Conservation (phyloP, 352 stramenopile species). For the Hyaloperonospora brassicae region DNA sequence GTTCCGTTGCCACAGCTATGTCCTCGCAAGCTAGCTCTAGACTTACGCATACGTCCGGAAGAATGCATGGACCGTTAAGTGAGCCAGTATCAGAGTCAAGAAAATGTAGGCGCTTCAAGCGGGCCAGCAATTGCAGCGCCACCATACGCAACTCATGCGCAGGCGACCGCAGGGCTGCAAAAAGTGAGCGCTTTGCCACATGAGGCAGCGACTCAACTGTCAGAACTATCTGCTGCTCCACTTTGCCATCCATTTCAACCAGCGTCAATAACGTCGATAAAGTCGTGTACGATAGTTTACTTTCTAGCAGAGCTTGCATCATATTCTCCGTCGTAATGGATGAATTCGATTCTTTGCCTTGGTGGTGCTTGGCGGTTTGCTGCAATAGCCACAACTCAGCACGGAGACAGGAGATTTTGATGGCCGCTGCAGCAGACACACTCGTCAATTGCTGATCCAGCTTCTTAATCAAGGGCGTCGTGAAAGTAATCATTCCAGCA, state of each 20-base stretch:
- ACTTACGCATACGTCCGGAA: slow-evolving; percentile 55
- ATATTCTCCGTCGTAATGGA: slow-evolving; percentile 26
- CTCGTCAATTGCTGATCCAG: slow-evolving; percentile 23
- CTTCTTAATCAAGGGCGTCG: slow-evolving; percentile 30
- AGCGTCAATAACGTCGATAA: slow-evolving; percentile 54
- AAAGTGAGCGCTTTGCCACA: slow-evolving; percentile 30
- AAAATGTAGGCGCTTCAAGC: slow-evolving; percentile 45
- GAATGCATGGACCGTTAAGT: slow-evolving; percentile 54
- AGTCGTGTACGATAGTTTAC: slow-evolving; percentile 47
- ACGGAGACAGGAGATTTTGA: slow-evolving; percentile 28
- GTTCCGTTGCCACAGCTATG: slow-evolving; percentile 70
- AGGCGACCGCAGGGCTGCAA: slow-evolving; percentile 57
- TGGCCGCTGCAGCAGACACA: neutral
- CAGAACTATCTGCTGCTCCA: slow-evolving; percentile 40
- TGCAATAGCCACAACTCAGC: slow-evolving; percentile 67
- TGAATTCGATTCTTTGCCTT: slow-evolving; percentile 12
- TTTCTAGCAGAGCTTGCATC: slow-evolving; percentile 30
- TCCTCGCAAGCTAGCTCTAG: slow-evolving; percentile 47
- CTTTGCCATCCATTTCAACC: slow-evolving; percentile 48
- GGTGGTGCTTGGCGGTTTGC: slow-evolving; percentile 37
- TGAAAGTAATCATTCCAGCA: slow-evolving; percentile 36
- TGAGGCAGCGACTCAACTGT: slow-evolving; percentile 26
- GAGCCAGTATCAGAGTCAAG: slow-evolving; percentile 35
- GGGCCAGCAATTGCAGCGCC: slow-evolving; percentile 55
- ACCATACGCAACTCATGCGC: slow-evolving; percentile 59